phyloP scores from a whole-genome alignment of 164 flowering plant genomes.

The Stephania yunnanensis region DNA sequence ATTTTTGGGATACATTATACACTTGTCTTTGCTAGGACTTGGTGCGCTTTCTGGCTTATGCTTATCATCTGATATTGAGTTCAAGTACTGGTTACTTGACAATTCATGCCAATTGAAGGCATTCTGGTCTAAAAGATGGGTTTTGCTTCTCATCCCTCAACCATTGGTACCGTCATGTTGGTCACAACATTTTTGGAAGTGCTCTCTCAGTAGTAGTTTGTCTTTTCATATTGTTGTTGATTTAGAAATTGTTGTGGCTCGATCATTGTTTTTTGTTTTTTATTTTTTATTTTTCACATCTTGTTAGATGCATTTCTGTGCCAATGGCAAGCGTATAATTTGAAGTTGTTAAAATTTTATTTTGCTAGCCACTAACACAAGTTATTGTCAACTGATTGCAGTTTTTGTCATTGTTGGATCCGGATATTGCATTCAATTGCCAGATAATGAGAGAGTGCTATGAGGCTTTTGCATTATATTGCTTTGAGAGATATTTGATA shows the following conservation, averaged over 20 bases:
- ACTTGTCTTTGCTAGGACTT: not conserved
- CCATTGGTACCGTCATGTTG: not conserved
- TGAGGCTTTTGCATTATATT: conserved; percentile 96
- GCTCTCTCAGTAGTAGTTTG: not conserved
- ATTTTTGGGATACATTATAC: not conserved
- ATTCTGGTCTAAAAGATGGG: not conserved
- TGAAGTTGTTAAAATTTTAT: not conserved
- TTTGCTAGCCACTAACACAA: not conserved
- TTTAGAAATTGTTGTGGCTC: not conserved
- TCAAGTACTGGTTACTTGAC: not conserved
- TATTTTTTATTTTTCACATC: not conserved
- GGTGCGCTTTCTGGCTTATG: not conserved
- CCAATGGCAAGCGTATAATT: not conserved
- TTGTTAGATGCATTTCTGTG: not conserved
- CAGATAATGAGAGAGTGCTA: conserved; percentile 92
- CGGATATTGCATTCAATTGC: conserved; percentile 78
- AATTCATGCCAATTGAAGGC: not conserved
- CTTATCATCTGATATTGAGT: not conserved
- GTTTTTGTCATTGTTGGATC: conserved; percentile 71
- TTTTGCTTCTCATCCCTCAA: not conserved
- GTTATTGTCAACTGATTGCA: conserved; percentile 19
- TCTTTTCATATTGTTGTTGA: not conserved
- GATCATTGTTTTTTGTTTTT: not conserved
- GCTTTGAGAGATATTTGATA: conserved; percentile 95
- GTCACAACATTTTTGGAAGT: not conserved